Base-by-base conservation (phyloP, 2,329 filamentous ascomycete species). In the Trichoderma brevicompactum region DNA sequence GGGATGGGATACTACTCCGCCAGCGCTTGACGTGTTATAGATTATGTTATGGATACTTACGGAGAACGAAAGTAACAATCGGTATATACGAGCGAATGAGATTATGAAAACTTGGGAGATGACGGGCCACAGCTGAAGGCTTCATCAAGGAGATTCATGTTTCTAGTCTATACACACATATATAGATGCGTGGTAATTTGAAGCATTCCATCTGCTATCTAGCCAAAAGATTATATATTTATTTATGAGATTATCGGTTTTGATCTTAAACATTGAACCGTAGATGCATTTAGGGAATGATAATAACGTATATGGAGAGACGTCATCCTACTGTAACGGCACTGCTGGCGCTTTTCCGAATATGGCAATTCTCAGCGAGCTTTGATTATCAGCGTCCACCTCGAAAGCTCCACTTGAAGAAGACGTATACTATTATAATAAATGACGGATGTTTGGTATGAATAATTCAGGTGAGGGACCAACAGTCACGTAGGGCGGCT, bases 1-100 rank as follows among this genome's bases (percentile, higher is more conserved):
- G 53, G 62, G 66, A 17, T 60, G 58, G 64, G 61, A 41, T 9
- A 49, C 2, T 34, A 44, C 48, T 43, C 59, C 59, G 5, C 59
- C 59, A 17, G 59, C 40, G 28, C 48, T 63, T n/a, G 48, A 46
- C 28, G 59, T 54, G 17, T 23, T 38, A 23, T 63, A 46, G 46
- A 44, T 12, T 2, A 3, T 6, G 12, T 4, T 17, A 19, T 8
- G 41, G 13, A 15, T 53, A 13, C 32, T 44, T 53, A 38, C 10
- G 6, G 7, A 17, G n/a, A 13, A 10, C 19, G 17, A 28, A 9
- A 23, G 15, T 12, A 28, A 38, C 32, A 23, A 54, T 41, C 5
- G 8, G n/a, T 5, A 36, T 41, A 41, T 34, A 52, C 5, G 40
- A 52, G 36, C 15, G 44, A 28, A 32, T 19, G 12, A 15, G n/a